phyloP scores from a whole-genome alignment of 2,329 filamentous ascomycete species.

The Fusarium paranaense region DNA sequence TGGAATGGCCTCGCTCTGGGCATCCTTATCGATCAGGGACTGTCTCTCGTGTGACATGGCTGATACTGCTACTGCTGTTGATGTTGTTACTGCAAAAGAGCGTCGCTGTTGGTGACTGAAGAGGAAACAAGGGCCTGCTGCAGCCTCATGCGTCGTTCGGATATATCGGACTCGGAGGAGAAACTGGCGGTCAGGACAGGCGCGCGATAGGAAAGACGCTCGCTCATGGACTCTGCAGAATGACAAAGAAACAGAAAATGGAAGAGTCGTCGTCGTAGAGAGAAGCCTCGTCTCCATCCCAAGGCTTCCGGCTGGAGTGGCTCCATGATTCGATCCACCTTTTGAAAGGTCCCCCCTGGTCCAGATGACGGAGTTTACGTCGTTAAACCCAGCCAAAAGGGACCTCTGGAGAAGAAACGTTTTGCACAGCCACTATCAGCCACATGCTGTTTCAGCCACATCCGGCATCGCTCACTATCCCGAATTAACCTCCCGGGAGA shows the following conservation, averaged over 20 bases:
- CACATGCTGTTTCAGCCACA: background rate
- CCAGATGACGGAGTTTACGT: conserved; percentile 4
- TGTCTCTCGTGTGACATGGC: conserved; percentile 24
- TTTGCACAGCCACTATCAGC: background rate
- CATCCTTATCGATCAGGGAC: conserved; percentile 16
- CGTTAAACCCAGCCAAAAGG: conserved; percentile 2
- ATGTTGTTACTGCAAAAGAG: background rate
- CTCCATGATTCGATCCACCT: conserved; percentile 12
- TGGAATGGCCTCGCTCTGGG: conserved; percentile 14
- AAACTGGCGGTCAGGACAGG: background rate
- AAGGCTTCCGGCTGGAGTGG: background rate
- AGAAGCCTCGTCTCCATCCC: conserved; percentile 23
- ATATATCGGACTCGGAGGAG: background rate
- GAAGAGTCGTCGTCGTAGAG: background rate
- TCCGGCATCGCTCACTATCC: background rate
- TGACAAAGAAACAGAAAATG: background rate
- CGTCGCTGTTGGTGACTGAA: background rate
- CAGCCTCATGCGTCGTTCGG: conserved; percentile 6
- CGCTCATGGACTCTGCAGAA: background rate
- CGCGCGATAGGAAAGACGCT: background rate
- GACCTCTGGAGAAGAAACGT: background rate
- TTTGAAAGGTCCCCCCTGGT: background rate
- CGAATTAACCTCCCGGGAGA: background rate
- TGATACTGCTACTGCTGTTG: background rate
- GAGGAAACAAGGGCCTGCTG: background rate